Conservation (phyloP, 2,329 filamentous ascomycete species). For the Alternaria tenuissima region DNA sequence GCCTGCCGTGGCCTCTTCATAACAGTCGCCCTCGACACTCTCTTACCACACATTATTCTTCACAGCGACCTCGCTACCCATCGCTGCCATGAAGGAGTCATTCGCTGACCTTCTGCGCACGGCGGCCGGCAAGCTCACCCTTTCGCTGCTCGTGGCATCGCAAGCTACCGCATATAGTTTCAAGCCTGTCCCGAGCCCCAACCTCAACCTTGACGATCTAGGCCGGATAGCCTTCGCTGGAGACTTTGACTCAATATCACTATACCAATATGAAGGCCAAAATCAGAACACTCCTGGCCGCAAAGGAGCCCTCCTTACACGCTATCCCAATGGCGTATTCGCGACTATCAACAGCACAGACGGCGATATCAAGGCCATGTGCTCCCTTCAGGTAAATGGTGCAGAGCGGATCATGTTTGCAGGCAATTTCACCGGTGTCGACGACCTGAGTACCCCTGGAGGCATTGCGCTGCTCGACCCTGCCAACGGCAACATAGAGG, state of each 20-base stretch:
- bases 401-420: slow-evolving; percentile 81
- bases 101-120: slow-evolving; percentile 50
- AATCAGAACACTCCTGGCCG: slow-evolving; percentile 70
- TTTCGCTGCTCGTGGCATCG: slow-evolving; percentile 46
- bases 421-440: slow-evolving; percentile 94
- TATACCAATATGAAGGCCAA: slow-evolving; percentile 87
- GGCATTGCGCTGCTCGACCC: slow-evolving; percentile 84
- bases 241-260: slow-evolving; percentile 88
- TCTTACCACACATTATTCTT: slow-evolving; percentile 31
- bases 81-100: slow-evolving; percentile 48
- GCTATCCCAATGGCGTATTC: slow-evolving; percentile 86
- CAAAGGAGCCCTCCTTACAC: slow-evolving; percentile 82
- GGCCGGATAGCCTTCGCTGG: slow-evolving; percentile 87
- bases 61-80: slow-evolving; percentile 26
- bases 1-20: slow-evolving; percentile 25
- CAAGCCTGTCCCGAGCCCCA: slow-evolving; percentile 68
- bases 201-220: slow-evolving; percentile 79
- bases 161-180: slow-evolving; percentile 58
- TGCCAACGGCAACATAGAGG: slow-evolving; percentile 71
- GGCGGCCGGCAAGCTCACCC: slow-evolving; percentile 48
- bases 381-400: slow-evolving; percentile 75
- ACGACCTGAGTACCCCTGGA: slow-evolving; percentile 75
- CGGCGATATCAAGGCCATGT: slow-evolving; percentile 88
- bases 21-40: slow-evolving; percentile 15
- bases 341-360: slow-evolving; percentile 78